Conservation (phyloP, 1,139 yeast genomes). For the Saccharomyces pastorianus region DNA sequence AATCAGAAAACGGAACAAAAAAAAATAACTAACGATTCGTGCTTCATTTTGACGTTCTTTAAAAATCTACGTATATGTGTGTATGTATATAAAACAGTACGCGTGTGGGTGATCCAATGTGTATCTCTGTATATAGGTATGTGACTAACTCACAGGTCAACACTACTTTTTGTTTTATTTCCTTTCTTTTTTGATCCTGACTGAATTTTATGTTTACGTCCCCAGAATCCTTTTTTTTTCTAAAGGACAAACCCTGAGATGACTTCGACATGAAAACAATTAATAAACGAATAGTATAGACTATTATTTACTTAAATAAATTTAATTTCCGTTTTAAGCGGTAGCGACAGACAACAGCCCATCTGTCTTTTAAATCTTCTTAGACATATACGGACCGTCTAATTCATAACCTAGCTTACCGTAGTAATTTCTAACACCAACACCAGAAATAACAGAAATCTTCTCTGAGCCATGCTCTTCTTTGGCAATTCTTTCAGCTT, state of each 20-base stretch:
- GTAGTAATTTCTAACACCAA: slow-evolving; percentile 94
- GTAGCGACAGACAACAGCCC: neutral
- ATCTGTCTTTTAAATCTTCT: slow-evolving; percentile 27
- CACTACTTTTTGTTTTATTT: neutral
- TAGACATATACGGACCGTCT: slow-evolving; percentile 97
- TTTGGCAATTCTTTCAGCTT: slow-evolving; percentile 89
- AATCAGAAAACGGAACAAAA: neutral
- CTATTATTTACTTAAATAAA: neutral
- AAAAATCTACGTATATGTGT: neutral
- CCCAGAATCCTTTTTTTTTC: neutral
- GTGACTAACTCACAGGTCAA: neutral
- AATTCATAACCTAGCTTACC: slow-evolving; percentile 82
- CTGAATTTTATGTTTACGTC: neutral
- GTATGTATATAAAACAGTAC: neutral
- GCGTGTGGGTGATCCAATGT: neutral
- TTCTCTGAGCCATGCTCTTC: slow-evolving; percentile 93
- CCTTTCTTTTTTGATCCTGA: neutral
- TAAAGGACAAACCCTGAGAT: no score
- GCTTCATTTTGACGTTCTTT: neutral
- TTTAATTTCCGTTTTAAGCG: neutral
- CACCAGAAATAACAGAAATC: slow-evolving; percentile 92
- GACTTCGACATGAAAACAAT: neutral
- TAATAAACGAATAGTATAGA: neutral
- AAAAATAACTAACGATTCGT: neutral
- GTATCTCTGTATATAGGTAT: neutral